phyloP scores from a whole-genome alignment of 2,329 filamentous ascomycete species.

The Didymella keratinophila region DNA sequence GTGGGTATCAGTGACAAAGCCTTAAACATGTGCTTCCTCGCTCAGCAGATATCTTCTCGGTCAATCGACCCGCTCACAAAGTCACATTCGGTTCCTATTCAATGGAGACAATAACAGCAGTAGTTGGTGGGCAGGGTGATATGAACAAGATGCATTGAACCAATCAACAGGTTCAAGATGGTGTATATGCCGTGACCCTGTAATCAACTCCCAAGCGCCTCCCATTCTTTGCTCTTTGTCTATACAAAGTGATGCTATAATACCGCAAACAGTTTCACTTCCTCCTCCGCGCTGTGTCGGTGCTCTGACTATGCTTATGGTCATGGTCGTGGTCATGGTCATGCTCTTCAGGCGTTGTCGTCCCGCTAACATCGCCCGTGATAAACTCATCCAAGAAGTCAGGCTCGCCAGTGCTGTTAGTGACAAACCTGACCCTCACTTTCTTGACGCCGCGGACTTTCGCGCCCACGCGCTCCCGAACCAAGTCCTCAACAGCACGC shows the following conservation, averaged over 20 bases:
- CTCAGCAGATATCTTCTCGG: too few species aligned
- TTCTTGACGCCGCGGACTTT: slow-evolving; percentile 85
- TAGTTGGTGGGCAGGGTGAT: too few species aligned
- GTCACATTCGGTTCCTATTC: too few species aligned
- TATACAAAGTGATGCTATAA: slow-evolving; percentile 20
- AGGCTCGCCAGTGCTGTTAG: slow-evolving; percentile 65
- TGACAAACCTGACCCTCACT: slow-evolving; percentile 83
- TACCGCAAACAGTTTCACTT: slow-evolving; percentile 27
- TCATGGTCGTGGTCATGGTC: slow-evolving; percentile 41
- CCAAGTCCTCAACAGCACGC: slow-evolving; percentile 72
- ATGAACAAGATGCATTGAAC: slow-evolving; percentile 21
- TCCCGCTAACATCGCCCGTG: slow-evolving; percentile 37
- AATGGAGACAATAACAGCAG: too few species aligned
- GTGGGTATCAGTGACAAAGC: too few species aligned
- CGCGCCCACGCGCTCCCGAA: slow-evolving; percentile 75
- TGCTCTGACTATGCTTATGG: slow-evolving; percentile 32
- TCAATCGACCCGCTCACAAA: too few species aligned
- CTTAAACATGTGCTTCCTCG: too few species aligned
- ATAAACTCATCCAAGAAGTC: slow-evolving; percentile 76
- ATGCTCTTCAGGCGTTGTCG: slow-evolving; percentile 42
- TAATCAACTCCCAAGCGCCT: slow-evolving; percentile 37
- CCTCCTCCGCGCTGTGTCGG: slow-evolving; percentile 24
- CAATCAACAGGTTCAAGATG: not conserved
- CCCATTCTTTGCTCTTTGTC: slow-evolving; percentile 14
- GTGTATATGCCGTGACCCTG: slow-evolving; percentile 26